Evolutionary conservation across 192 early-diverging fungal genomes (phyloP).

Genomic region (Entomortierella beljakovae): DNA sequence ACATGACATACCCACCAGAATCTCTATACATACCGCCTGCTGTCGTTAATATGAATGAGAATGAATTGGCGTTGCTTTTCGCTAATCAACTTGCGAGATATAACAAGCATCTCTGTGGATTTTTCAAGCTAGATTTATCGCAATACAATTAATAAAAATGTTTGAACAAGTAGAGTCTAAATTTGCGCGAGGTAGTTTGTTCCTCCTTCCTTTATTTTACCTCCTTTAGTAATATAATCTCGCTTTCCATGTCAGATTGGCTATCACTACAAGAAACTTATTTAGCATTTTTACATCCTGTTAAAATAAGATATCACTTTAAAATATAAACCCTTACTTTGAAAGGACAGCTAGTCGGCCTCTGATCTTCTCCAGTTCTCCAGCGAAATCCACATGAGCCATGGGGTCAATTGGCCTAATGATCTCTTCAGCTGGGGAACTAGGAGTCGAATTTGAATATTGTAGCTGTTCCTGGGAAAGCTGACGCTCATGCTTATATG

Average conservation of each 20-base stretch:
- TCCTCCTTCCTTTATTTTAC: neutral
- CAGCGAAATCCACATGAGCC: neutral
- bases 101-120: slow-evolving; percentile 3
- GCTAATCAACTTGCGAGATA: neutral
- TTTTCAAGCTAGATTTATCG: neutral
- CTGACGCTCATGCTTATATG: neutral
- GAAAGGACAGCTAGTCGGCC: neutral
- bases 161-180: no score
- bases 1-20: no score
- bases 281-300: no score
- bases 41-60: slow-evolving; percentile 19
- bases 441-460: neutral
- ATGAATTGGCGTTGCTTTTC: slow-evolving; percentile 14
- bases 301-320: no score
- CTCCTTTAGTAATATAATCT: neutral
- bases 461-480: neutral
- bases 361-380: slow-evolving; percentile 5
- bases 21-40: slow-evolving; percentile 1
- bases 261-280: neutral
- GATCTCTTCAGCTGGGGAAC: neutral
- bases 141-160: neutral
- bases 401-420: neutral
- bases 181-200: no score
- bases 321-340: neutral
- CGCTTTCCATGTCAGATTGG: neutral